These are phyloP conservation scores for Podospora fimiseda DNA, from an alignment of 495 filamentous ascomycete species.

Conservation along the genomic window DNA sequence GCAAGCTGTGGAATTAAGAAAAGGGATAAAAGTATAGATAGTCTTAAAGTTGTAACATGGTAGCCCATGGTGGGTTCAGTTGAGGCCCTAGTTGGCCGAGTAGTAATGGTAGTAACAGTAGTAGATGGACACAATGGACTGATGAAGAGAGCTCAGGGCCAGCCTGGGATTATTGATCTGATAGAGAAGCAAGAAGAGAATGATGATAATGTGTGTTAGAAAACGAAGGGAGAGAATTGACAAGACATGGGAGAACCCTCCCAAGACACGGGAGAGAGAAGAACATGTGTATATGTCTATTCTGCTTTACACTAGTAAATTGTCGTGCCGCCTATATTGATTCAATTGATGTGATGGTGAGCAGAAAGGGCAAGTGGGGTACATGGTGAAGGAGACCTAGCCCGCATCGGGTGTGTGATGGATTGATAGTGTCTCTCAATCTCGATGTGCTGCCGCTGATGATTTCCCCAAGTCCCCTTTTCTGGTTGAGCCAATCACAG, in stretches of 20 bases:
- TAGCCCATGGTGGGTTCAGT: background rate
- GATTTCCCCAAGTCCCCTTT: background rate
- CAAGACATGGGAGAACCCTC: background rate
- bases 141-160: conserved; percentile 14
- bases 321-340: conserved; percentile 8
- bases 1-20: conserved; percentile 20
- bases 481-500: conserved; percentile 3
- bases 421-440: conserved; percentile 6
- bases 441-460: conserved; percentile 14
- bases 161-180: conserved; percentile 12
- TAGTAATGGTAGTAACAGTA: no score
- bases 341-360: background rate
- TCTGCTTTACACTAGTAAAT: background rate
- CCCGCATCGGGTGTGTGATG: conserved; percentile 21
- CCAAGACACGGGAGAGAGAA: background rate
- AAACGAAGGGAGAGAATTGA: background rate
- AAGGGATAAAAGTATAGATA: conserved; percentile 17
- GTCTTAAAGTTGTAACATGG: conserved; percentile 1
- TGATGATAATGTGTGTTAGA: background rate
- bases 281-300: background rate
- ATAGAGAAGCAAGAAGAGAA: background rate
- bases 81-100: background rate
- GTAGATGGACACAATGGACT: no score
- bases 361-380: conserved; percentile 9
- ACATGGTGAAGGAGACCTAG: conserved; percentile 7